Base-by-base conservation (phyloP, 331 rosid genomes). In the Erythrophleum ivorense region DNA sequence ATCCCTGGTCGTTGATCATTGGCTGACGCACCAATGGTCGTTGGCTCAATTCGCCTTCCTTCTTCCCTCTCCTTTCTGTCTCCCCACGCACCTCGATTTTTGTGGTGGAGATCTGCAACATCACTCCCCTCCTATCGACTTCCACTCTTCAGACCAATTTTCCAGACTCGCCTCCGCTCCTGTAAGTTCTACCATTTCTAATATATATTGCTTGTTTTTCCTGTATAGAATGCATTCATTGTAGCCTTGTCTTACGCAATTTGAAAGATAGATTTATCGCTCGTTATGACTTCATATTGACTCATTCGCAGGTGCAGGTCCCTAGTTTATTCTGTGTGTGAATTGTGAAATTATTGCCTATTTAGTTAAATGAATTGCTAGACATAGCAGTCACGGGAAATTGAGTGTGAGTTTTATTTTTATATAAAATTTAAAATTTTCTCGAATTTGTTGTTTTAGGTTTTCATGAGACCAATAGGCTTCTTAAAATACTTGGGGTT, bases 11-110 rank as follows among this genome's bases (percentile, higher is more conserved):
- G 52, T n/a, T 68, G 34, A 45, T 66, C 64, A 21, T 45, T 71
- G 57, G 73, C 29, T 7, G 58, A n/a, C 41, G 13, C 34, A 15
- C 1, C 79, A 67, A 85, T 87, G 90, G 88, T 80, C 55, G 82
- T 73, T 77, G 89, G 88, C 52, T 81, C 92, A 19, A 38, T 89
- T 86, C 90, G 97, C 45, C 83, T 92, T 31, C 87, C 91, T 79
- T 75, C 89, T 84, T 88, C 92, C 59, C 82, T 93, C 21, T 9
- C 81, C 71, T 79, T 54, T 74, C 77, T 91, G 33, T 63, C 84
- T 38, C 76, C 81, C 3, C 75, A 46, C 71, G 76, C 78, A 41
- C 82, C 83, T 86, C 88, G 66, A 62, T 57, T 75, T 49, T 84
- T 88, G 65, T 55, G 85, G 73, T 81, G 49, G 10, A 83, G 52